Evolutionary conservation across 78 protist genomes (phyloP), one percentile per base, ranked within the genome.

Genomic region (Pigoraptor vietnamica): DNA sequence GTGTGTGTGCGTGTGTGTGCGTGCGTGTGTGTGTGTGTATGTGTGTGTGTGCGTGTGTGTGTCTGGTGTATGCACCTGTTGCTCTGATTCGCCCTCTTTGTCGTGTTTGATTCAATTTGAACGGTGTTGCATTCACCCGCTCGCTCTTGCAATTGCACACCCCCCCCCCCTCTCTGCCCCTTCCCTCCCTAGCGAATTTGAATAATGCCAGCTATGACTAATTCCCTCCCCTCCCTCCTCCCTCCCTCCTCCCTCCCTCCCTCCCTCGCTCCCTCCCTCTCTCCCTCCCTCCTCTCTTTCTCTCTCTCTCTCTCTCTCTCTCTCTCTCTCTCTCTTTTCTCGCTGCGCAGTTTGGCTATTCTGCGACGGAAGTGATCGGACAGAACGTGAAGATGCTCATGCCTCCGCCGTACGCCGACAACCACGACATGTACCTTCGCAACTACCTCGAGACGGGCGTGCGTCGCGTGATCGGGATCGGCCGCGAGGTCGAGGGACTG

Each of bases 361-460:
- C 9, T 1, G 1, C 87, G 34, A 0, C 2, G 29, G 92, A 90
- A 36, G 29, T 90, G 29, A 33, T 39, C 81, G 39, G 93, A 36
- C 14, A 93, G 32, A 86, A 90, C 88, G 89, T 95, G 67, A n/a
- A 19, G 67, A 91, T 90, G 55, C 81, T 95, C 37, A 81, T 90
- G 88, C 95, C 93, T 1, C 35, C 32, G 29, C 48, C 81, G 35
- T 38, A 92, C 35, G 91, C 92, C 23, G 21, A 6, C 32, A 6
- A 36, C 38, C 96, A 95, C 93, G 93, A 95, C 91, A 38, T 48
- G 23, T 95, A 39, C 79, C 86, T 95, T 35, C 0, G 14, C 14
- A 0, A 1, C 35, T 95, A 95, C 88, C 10, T 39, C n/a, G 1
- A 23, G n/a, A 95, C 96, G 6, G 92, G 94, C 39, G 84, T 33